Conservation (phyloP, 345 rosid genomes). For the Eucalyptus virginea region DNA sequence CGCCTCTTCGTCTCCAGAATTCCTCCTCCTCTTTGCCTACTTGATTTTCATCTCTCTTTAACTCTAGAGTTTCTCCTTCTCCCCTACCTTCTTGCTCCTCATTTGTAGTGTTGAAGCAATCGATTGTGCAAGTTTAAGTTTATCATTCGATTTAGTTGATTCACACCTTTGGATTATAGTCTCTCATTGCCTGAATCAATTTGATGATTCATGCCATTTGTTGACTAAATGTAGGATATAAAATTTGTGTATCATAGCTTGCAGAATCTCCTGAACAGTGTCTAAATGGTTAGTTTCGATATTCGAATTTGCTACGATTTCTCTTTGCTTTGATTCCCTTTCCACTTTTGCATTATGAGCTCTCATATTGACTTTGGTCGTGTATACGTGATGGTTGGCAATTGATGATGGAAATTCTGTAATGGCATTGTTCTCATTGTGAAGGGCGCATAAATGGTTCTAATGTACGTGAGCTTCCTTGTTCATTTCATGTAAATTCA, state of each 20-base stretch:
- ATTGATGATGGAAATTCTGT: not conserved
- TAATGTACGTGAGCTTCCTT: not conserved
- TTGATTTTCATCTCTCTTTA: too few relatives aligned
- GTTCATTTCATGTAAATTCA: not conserved
- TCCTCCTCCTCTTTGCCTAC: too few relatives aligned
- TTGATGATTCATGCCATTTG: not conserved
- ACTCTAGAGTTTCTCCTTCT: too few relatives aligned
- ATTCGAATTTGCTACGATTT: not conserved
- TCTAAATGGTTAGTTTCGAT: not conserved
- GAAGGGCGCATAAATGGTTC: not conserved
- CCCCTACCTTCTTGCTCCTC: too few relatives aligned
- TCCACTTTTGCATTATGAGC: not conserved
- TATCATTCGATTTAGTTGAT: too few relatives aligned
- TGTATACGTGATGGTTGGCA: not conserved
- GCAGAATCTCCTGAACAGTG: not conserved
- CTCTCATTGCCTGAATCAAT: not conserved
- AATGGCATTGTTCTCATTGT: not conserved
- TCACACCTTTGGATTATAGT: too few relatives aligned
- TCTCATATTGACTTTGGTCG: not conserved
- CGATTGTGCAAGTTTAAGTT: too few relatives aligned
- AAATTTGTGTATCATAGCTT: not conserved
- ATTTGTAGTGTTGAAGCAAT: too few relatives aligned
- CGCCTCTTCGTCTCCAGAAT: too few relatives aligned
- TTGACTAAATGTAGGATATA: not conserved
- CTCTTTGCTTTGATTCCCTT: not conserved